Base-by-base conservation (phyloP, 2,329 filamentous ascomycete species). In the Rasamsonia emersonii region DNA sequence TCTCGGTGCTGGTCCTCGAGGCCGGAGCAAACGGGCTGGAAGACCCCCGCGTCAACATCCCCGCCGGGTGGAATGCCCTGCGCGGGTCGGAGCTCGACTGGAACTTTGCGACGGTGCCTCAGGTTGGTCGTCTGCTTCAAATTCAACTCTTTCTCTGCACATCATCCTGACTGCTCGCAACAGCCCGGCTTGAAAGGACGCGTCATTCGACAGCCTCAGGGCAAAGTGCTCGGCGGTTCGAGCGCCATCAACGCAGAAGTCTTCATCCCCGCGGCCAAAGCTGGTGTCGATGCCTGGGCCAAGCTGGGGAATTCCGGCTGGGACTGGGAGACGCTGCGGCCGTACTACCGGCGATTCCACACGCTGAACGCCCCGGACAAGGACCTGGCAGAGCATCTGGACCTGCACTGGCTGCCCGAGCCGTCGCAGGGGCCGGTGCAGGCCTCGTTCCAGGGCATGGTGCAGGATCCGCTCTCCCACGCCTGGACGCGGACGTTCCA, bases 221-320 rank as follows among this genome's bases (percentile, higher is more conserved):
- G 42, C 3, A 45, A 45, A 20, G 31, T 35, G 32, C 30, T 44
- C 4, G 41, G 43, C 4, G 41, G 41, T 1, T 42, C 39, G 3
- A 43, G 37, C 16, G 32, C 30, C 4, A 36, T 42, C 4, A 44
- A 46, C 18, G 33, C 33, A 10, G 15, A 37, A 10, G 20, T 24
- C 18, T 25, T 35, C 10, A 11, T 32, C 14, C 46, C 51, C n/a
- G 55, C 49, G 3, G 46, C 46, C 5, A 46, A 40, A 21, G 43
- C 33, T 2, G 54, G 56, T 37, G 56, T 59, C 25, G 49, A 61
- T 39, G 54, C 44, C 6, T 64, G 59, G 59, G 51, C 44, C 19
- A 30, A 42, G n/a, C 28, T 62, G 18, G 54, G 55, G 11, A 58
- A 59, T 30, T 32, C 33, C 10, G 35, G 39, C 11, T 38, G 36